These are phyloP conservation scores for Alternaria brassicicola DNA, from an alignment of 2,329 filamentous ascomycete species.

Conservation along the genomic window DNA sequence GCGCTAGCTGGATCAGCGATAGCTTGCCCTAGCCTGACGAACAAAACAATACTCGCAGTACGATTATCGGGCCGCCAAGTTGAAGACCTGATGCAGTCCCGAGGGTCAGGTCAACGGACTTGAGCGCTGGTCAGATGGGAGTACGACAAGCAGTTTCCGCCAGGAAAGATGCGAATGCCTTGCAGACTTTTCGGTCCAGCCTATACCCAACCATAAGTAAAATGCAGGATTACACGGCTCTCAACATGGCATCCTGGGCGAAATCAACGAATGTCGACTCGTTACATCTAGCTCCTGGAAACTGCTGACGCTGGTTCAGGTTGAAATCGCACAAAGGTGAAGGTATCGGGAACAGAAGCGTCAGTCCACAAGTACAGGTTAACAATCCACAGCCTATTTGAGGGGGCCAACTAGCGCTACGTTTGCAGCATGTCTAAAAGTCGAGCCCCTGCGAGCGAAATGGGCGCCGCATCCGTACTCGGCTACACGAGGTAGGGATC, in stretches of 20 bases:
- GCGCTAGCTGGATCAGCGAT: constrained; percentile 15
- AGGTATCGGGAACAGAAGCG: background rate
- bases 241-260: constrained; percentile 9
- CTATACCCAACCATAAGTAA: constrained; percentile 7
- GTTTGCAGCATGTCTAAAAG: background rate
- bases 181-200: constrained; percentile 1
- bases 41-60: constrained; percentile 18
- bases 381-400: constrained; percentile 1
- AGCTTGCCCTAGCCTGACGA: constrained; percentile 12
- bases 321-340: background rate
- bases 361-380: background rate
- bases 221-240: constrained; percentile 11
- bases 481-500: constrained; percentile 7
- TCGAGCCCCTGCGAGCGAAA: background rate
- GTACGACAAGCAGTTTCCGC: constrained; percentile 7
- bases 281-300: constrained; percentile 11
- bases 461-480: background rate
- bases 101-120: constrained; percentile 30
- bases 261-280: constrained; percentile 11
- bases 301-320: constrained; percentile 5
- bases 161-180: constrained; percentile 8
- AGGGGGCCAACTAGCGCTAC: background rate
- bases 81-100: constrained; percentile 12
- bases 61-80: constrained; percentile 11
- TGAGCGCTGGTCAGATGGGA: constrained; percentile 25